Evolutionary conservation across 306 rosid species (phyloP), one percentile per base, ranked within the genome.

Genomic region (Vachellia pachyceras): DNA sequence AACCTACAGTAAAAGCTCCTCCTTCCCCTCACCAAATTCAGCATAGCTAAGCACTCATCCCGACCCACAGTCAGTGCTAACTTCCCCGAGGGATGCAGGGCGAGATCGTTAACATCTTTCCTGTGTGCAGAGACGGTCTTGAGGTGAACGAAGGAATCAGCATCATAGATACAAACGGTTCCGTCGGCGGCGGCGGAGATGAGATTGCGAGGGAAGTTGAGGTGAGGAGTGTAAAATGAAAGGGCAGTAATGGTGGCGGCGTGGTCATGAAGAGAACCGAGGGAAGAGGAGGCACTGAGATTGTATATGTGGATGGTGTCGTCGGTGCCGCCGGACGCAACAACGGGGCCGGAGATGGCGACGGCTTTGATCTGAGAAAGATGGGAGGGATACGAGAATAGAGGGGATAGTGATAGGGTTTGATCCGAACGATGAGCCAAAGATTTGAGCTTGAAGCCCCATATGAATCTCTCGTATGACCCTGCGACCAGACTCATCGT

Each of bases 331-430:
- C 99, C 99, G 65, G 99, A 93, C 36, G 99, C 99, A 0, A 93
- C 99, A 58, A 88, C 91, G 20, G 91, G 73, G 15, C 92, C 93
- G 15, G 89, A 87, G 45, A 91, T 52, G 72, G 97, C 98, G 75
- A 91, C 86, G 89, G 90, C 35, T 71, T 85, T 90, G 82, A 95
- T 93, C 52, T 88, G 78, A 5, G 98, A 90, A 76, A 87, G 90
- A 82, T 95, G 99, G 44, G 99, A 91, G 5, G 95, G 95, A 83
- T 93, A 95, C 17, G 97, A 89, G 89, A 95, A 95, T 49, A 91
- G 80, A 7, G 97, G 92, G 63, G 67, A 58, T 79, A 94, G 86
- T 84, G 91, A 54, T 72, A 87, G 89, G 45, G 82, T 22, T 68
- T 84, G 54, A 37, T 84, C 33, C 33, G 33, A 29, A 29, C 2